Evolutionary conservation across 176 grass and related monocot species (phyloP).

Genomic region (Cenchrus americanus): DNA sequence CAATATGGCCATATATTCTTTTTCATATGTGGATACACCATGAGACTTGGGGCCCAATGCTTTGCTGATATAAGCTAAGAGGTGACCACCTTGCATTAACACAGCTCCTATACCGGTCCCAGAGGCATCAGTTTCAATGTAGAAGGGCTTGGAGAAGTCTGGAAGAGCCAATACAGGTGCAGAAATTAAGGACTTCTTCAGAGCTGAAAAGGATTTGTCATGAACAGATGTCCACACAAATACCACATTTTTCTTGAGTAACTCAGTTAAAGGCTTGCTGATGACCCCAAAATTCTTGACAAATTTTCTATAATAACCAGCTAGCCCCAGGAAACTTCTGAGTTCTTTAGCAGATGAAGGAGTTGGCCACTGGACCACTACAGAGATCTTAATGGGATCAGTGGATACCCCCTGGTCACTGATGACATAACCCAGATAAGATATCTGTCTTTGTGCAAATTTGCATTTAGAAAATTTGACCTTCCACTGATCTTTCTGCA

Average conservation of each 20-base stretch:
- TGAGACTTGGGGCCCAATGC: not conserved
- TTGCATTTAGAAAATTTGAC: too few species aligned
- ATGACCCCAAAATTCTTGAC: not conserved
- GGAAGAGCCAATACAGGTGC: not conserved
- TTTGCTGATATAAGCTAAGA: not conserved
- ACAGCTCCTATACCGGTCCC: not conserved
- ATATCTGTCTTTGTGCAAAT: too few species aligned
- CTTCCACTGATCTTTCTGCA: too few species aligned
- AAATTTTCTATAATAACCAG: not conserved
- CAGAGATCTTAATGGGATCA: too few species aligned
- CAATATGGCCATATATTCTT: not conserved
- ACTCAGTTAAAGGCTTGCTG: not conserved
- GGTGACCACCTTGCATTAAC: not conserved
- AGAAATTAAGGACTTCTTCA: not conserved
- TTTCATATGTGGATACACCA: not conserved
- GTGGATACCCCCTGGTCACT: too few species aligned
- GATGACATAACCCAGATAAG: too few species aligned
- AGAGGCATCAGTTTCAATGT: too few species aligned
- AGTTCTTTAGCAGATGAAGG: not conserved
- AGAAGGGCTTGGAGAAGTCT: not conserved
- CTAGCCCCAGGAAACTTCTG: not conserved
- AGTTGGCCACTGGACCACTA: not conserved
- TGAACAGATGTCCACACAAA: not conserved
- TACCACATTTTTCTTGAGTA: not conserved
- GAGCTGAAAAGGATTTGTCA: accelerated